Conservation (phyloP, 768 basidiomycete species). For the Suillus decipiens region DNA sequence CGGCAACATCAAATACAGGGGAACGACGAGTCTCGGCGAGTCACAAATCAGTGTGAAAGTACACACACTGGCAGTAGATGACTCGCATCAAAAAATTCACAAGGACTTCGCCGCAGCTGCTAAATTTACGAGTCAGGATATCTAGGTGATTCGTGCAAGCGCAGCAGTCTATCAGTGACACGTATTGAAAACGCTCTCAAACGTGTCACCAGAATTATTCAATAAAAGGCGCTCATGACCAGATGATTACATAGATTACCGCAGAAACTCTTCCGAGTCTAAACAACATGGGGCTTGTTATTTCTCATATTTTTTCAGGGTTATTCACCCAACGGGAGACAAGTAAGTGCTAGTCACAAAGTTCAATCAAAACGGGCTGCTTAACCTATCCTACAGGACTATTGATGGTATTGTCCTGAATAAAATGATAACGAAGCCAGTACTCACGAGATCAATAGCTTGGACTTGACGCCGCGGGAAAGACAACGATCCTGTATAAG, state of each 20-base stretch:
- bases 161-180: background rate
- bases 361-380: background rate
- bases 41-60: background rate
- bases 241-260: background rate
- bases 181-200: background rate
- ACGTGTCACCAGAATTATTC: background rate
- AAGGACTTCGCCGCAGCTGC: background rate
- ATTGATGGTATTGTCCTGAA: background rate
- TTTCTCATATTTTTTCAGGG: background rate
- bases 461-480: constrained; percentile 96
- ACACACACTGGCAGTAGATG: background rate
- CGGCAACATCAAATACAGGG: background rate
- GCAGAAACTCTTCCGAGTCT: background rate
- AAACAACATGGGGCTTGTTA: background rate
- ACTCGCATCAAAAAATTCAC: background rate
- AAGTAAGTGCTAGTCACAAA: background rate
- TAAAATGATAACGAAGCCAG: background rate
- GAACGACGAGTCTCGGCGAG: background rate
- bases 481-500: constrained; percentile 98
- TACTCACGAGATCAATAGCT: constrained; percentile 41
- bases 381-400: background rate
- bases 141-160: background rate
- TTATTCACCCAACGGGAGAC: background rate
- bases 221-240: background rate
- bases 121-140: background rate